phyloP scores from a whole-genome alignment of 495 filamentous ascomycete genomes.

The Aspergillus coremiiformis region DNA sequence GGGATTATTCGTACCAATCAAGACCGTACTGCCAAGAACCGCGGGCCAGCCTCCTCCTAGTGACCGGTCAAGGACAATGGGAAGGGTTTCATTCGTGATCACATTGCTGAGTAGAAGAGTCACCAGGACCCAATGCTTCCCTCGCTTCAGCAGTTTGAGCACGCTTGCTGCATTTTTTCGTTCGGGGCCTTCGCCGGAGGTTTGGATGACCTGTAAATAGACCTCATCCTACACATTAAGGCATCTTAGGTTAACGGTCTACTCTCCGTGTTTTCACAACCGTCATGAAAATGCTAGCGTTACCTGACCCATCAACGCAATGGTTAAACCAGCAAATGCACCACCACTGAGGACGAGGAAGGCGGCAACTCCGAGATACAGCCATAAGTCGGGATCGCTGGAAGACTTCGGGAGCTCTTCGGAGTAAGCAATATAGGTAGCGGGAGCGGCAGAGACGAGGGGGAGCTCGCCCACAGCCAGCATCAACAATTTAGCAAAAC shows the following conservation, averaged over 20 bases:
- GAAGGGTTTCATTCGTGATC: slow-evolving; percentile 95
- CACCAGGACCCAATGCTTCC: slow-evolving; percentile 99
- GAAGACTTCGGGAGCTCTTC: slow-evolving; percentile 32
- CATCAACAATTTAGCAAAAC: slow-evolving; percentile 43
- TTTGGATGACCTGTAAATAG: slow-evolving; percentile 87
- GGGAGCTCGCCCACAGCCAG: slow-evolving; percentile 39
- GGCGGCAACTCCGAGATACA: slow-evolving; percentile 60
- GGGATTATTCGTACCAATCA: slow-evolving; percentile 64
- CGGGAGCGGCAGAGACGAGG: slow-evolving; percentile 35
- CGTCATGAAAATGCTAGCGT: neutral
- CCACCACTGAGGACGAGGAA: slow-evolving; percentile 79
- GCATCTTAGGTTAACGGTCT: neutral
- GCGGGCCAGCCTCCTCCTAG: slow-evolving; percentile 93
- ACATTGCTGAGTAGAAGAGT: slow-evolving; percentile 92
- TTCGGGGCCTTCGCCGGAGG: slow-evolving; percentile 74
- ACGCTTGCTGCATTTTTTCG: slow-evolving; percentile 77
- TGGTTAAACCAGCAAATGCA: slow-evolving; percentile 93
- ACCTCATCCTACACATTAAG: slow-evolving; percentile 70
- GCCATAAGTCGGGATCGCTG: slow-evolving; percentile 56
- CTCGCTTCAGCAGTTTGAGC: slow-evolving; percentile 68
- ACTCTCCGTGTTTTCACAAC: neutral
- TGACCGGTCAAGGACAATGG: slow-evolving; percentile 88
- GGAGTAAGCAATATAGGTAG: slow-evolving; percentile 20
- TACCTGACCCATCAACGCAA: slow-evolving; percentile 63
- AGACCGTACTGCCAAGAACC: slow-evolving; percentile 80